Percentiles rank a stretch among this genome's conserved stretches.
phyloP scores from a whole-genome alignment of 495 filamentous ascomycete species.

The Halenospora varia region DNA sequence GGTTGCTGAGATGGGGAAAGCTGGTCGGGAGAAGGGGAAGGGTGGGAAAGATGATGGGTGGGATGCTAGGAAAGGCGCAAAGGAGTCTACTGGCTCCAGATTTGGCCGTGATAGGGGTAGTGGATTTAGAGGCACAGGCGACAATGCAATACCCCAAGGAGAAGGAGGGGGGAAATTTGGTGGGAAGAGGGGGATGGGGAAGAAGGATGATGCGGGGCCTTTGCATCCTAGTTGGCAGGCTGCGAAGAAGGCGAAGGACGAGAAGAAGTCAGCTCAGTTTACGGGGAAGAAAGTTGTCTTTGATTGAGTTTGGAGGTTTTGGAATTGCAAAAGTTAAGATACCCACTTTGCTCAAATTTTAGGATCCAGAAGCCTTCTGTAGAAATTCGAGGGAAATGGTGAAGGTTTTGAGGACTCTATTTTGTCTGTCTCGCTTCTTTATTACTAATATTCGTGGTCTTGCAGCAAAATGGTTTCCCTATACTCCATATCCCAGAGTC shows the following conservation, averaged over 20 bases:
- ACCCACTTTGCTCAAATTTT: neutral
- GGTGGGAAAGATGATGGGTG: slow-evolving; percentile 21
- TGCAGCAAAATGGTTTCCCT: too few relatives aligned
- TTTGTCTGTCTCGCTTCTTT: neutral
- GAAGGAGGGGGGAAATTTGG: slow-evolving; percentile 13
- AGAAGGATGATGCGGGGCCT: slow-evolving; percentile 56
- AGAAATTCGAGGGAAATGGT: neutral
- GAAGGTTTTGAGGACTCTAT: too few relatives aligned
- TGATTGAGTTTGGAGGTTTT: slow-evolving; percentile 48
- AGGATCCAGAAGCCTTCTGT: neutral
- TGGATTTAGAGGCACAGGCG: slow-evolving; percentile 13
- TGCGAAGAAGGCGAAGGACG: slow-evolving; percentile 78
- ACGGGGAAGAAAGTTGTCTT: slow-evolving; percentile 89
- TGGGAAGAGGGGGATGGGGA: slow-evolving; percentile 24
- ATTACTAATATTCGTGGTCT: neutral
- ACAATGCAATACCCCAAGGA: slow-evolving; percentile 18
- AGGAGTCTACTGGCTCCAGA: too few relatives aligned
- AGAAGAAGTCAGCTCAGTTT: slow-evolving; percentile 57
- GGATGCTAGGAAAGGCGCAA: slow-evolving; percentile 35
- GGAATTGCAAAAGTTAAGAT: neutral
- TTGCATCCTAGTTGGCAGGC: slow-evolving; percentile 96
- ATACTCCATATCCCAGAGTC: neutral
- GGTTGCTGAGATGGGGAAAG: slow-evolving; percentile 23
- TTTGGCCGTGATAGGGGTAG: slow-evolving; percentile 13
- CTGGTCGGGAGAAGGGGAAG: slow-evolving; percentile 26